Conservation (phyloP, 1,284 basidiomycete species). For the Cystobasidium sp. region DNA sequence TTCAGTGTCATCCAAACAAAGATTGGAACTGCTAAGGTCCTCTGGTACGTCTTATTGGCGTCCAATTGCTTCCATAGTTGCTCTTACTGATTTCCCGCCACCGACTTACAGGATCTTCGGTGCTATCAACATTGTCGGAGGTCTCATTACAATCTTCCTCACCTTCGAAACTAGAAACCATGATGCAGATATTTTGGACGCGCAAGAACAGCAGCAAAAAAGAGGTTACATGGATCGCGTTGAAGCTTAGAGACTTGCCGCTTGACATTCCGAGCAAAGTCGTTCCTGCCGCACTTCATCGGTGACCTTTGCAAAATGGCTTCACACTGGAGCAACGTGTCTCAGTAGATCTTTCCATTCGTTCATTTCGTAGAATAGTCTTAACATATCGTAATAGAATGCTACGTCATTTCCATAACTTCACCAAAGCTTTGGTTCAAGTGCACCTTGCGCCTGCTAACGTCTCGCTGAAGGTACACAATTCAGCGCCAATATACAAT, state of each 20-base stretch:
- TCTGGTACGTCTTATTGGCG: slow-evolving; percentile 57
- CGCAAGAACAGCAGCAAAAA: slow-evolving; percentile 20
- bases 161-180: slow-evolving; percentile 73
- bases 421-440: no score
- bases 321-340: no score
- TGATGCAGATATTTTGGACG: slow-evolving; percentile 14
- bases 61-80: neutral
- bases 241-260: slow-evolving; percentile 8
- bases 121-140: slow-evolving; percentile 64
- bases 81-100: neutral
- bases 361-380: no score
- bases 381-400: no score
- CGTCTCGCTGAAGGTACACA: no score
- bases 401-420: no score
- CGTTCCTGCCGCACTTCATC: no score
- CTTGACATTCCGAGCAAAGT: no score
- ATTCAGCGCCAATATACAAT: no score
- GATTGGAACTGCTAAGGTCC: slow-evolving; percentile 43
- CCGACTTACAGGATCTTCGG: slow-evolving; percentile 35
- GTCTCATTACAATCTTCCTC: slow-evolving; percentile 71
- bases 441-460: no score
- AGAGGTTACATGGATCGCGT: neutral
- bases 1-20: slow-evolving; percentile 63
- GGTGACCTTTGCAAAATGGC: no score
- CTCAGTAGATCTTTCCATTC: no score